A percentile compares a stretch with the other conserved stretches of the same genome.
Conservation (phyloP, 225 moss, liverwort and hornwort genomes). For the Marchantia paleacea region DNA sequence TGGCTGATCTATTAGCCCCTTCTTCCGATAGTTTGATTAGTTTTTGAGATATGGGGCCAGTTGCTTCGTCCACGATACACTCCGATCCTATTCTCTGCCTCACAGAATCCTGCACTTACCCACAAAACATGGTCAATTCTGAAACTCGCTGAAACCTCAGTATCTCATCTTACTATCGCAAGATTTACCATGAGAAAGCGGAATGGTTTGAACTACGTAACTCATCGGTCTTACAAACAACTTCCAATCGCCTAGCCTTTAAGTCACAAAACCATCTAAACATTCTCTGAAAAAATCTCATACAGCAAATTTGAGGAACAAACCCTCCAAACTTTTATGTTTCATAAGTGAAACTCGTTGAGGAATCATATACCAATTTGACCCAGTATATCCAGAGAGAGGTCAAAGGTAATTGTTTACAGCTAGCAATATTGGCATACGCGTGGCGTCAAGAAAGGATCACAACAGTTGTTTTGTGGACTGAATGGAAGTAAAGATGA, state of each 20-base stretch:
- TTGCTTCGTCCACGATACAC: constrained; percentile 95
- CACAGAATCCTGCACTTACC: constrained; percentile 70
- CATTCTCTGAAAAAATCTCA: background rate
- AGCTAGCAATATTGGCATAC: background rate
- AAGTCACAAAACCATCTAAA: background rate
- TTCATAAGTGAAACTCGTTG: background rate
- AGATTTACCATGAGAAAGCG: too few species aligned
- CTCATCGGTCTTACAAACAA: too few species aligned
- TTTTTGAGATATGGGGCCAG: constrained; percentile 78
- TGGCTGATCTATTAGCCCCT: constrained; percentile 57
- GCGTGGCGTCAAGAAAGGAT: background rate
- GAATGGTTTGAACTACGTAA: too few species aligned
- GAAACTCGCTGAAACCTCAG: too few species aligned
- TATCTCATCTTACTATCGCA: too few species aligned
- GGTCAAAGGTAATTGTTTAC: background rate
- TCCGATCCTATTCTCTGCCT: constrained; percentile 91
- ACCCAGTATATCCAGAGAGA: background rate
- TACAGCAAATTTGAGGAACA: too few species aligned
- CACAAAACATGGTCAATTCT: background rate
- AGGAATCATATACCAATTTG: background rate
- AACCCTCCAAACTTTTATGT: too few species aligned
- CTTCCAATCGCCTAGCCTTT: too few species aligned
- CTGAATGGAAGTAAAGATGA: background rate
- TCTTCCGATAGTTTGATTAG: constrained; percentile 58
- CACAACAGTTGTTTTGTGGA: background rate